Conservation (phyloP, 1,284 basidiomycete genomes). For the Thelephora terrestris region DNA sequence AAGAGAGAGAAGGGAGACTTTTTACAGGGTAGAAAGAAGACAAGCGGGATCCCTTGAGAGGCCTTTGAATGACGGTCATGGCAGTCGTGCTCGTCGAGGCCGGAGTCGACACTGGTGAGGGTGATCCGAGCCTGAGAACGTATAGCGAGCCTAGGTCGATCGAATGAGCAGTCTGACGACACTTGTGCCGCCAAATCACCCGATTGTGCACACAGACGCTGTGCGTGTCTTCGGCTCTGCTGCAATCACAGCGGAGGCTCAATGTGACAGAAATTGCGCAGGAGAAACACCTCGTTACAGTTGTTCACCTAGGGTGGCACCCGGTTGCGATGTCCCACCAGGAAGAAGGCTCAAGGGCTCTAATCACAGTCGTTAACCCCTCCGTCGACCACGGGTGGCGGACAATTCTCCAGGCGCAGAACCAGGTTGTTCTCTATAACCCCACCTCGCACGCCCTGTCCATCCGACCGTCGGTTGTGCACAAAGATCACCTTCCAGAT, state of each 20-base stretch:
- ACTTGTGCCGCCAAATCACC: too few relatives aligned
- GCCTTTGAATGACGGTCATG: slow-evolving; percentile 42
- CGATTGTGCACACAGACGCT: too few relatives aligned
- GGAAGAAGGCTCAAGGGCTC: slow-evolving; percentile 6
- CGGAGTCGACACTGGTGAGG: background rate
- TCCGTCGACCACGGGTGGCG: slow-evolving; percentile 41
- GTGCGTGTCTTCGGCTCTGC: too few relatives aligned
- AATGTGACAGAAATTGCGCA: too few relatives aligned
- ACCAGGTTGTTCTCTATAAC: slow-evolving; percentile 85
- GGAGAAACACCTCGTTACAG: too few relatives aligned
- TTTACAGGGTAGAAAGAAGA: slow-evolving; percentile 71
- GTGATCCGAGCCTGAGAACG: background rate
- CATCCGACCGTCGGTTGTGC: slow-evolving; percentile 32
- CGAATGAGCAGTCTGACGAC: too few relatives aligned
- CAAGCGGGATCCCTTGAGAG: slow-evolving; percentile 63
- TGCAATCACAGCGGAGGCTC: too few relatives aligned
- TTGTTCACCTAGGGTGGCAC: background rate
- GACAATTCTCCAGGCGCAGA: slow-evolving; percentile 65
- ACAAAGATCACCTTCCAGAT: slow-evolving; percentile 14
- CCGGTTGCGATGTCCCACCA: background rate
- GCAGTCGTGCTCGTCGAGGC: slow-evolving; percentile 1
- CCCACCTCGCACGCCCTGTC: slow-evolving; percentile 77
- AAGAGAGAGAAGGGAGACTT: slow-evolving; percentile 50
- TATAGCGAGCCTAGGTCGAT: too few relatives aligned
- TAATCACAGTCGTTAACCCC: slow-evolving; percentile 12